These are phyloP conservation scores for Brasenia schreberi DNA, from an alignment of 164 flowering plant species.

Conservation along the genomic window DNA sequence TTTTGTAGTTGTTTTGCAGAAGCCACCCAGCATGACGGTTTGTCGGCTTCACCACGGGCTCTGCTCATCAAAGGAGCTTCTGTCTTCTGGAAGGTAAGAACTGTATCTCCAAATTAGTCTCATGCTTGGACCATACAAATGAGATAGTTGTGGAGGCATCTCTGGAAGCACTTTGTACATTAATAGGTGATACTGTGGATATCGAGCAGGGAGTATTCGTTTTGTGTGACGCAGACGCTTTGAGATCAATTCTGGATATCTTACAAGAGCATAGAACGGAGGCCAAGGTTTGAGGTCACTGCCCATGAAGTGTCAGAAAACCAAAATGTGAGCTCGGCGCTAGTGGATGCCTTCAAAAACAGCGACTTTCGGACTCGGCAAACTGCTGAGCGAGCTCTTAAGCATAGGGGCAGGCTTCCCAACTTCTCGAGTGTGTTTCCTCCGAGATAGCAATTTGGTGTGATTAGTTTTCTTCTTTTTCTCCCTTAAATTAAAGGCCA, in stretches of 20 bases:
- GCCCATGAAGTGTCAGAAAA: slow-evolving; percentile 25
- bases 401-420: slow-evolving; percentile 81
- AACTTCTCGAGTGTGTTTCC: slow-evolving; percentile 78
- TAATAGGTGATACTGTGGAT: slow-evolving; percentile 75
- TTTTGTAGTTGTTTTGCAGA: slow-evolving; percentile 63
- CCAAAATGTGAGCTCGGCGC: slow-evolving; percentile 65
- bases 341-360: slow-evolving; percentile 88
- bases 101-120: slow-evolving; percentile 61
- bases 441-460: slow-evolving; percentile 11
- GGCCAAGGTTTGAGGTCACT: slow-evolving; percentile 18
- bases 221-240: slow-evolving; percentile 38
- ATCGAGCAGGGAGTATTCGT: slow-evolving; percentile 53
- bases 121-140: slow-evolving; percentile 72
- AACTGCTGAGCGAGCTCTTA: slow-evolving; percentile 85
- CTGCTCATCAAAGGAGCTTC: slow-evolving; percentile 63
- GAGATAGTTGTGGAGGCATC: slow-evolving; percentile 81
- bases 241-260: slow-evolving; percentile 24
- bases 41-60: slow-evolving; percentile 64
- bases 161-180: slow-evolving; percentile 72
- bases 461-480: neutral
- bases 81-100: slow-evolving; percentile 65
- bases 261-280: slow-evolving; percentile 22
- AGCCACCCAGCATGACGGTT: slow-evolving; percentile 49
- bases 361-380: slow-evolving; percentile 73
- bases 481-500: neutral